These are phyloP conservation scores for Papilionanthe hybrid DNA, from an alignment of 116 monocot species.

Conservation along the genomic window DNA sequence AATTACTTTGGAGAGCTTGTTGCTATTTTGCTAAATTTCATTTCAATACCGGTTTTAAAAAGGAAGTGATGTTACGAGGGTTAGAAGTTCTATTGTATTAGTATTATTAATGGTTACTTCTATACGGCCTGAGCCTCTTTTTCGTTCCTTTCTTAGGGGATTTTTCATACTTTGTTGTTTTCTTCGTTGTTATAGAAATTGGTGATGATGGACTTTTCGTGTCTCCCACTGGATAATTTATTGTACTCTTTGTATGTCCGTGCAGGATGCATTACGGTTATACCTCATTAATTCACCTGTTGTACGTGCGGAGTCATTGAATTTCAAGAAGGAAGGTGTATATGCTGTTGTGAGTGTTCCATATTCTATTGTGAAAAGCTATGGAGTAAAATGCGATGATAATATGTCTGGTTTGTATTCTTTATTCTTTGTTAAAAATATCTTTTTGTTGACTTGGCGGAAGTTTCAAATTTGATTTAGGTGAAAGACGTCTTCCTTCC, in stretches of 20 bases:
- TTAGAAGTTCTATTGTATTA: neutral
- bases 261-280: constrained; percentile 87
- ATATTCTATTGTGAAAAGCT: neutral
- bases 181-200: neutral
- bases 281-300: constrained; percentile 98
- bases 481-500: constrained; percentile 99
- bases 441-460: neutral
- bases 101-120: neutral
- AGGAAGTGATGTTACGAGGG: neutral
- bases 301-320: constrained; percentile 85
- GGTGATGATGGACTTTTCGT: neutral
- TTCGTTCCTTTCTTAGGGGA: neutral
- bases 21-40: neutral
- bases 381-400: neutral
- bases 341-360: constrained; percentile 76
- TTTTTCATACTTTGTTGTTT: neutral
- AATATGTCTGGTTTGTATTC: neutral
- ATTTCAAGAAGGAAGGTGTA: constrained; percentile 89
- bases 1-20: neutral
- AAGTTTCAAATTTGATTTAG: constrained; percentile 29
- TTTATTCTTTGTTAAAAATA: neutral
- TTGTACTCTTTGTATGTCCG: neutral
- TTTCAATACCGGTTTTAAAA: neutral
- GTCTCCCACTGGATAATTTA: neutral
- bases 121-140: neutral